Evolutionary conservation across 2,329 filamentous ascomycete genomes (phyloP), one percentile per base, ranked within the genome.

Genomic region (Epichloe elymi): DNA sequence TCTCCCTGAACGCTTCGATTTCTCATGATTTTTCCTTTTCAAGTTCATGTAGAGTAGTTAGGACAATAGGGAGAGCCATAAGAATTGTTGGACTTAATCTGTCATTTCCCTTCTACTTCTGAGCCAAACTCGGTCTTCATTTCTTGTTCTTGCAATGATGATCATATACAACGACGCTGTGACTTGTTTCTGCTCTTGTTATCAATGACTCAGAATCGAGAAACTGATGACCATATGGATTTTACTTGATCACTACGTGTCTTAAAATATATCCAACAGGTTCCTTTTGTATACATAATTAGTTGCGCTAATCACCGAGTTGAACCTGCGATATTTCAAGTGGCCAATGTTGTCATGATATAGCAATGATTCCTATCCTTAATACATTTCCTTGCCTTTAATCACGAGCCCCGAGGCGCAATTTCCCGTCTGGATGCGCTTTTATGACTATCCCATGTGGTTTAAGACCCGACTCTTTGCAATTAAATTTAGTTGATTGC

Each of bases 1-100:
- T 43, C 67, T 95, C 61, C 90, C 91, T 3, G 90, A 95, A 60
- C 78, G 91, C 48, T 96, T 96, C 64, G 88, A 88, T 46, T 72
- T 74, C 58, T 72, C 49, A 19, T 54, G 30, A 20, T 8, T 12
- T 44, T 42, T 26, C 30, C 33, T 12, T 11, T 36, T 42, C 2
- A 30, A 7, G 10, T 5, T n/a, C 15, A 10, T 39, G 19, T n/a
- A 39, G 14, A 39, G 39, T 26, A 11, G 6, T 11, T 5, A 3
- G 33, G 15, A 15, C 39, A 4, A 20, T n/a, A 41, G 4, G 17
- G 39, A 17, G 15, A 12, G 39, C 39, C 39, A 41, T 20, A 12
- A 20, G 6, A 45, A 42, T 42, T 14, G 4, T 11, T 23, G 1
- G 8, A 39, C 14, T n/a, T 15, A 11, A 10, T 19, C 8, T 8